These are phyloP conservation scores for Purpureocillium takamizusanense DNA, from an alignment of 2,329 filamentous ascomycete genomes.

Conservation along the genomic window DNA sequence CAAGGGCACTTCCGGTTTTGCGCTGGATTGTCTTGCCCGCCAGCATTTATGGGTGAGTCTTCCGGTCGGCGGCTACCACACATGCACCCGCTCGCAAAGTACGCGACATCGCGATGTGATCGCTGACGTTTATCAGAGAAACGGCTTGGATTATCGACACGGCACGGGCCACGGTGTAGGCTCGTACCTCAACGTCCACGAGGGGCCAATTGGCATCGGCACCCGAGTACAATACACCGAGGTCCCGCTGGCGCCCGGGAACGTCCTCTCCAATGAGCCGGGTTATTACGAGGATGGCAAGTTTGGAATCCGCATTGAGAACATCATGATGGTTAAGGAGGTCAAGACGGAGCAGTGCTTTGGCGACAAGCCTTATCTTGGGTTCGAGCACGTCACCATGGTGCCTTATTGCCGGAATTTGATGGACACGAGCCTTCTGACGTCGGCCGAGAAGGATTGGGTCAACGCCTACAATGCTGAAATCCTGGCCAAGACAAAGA, in stretches of 20 bases:
- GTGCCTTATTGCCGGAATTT: slow-evolving; percentile 87
- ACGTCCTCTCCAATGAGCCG: slow-evolving; percentile 92
- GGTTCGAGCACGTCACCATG: slow-evolving; percentile 97
- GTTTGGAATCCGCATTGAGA: slow-evolving; percentile 95
- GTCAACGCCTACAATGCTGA: slow-evolving; percentile 78
- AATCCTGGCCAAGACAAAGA: slow-evolving; percentile 72
- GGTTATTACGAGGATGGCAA: slow-evolving; percentile 95
- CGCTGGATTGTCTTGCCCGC: slow-evolving; percentile 77
- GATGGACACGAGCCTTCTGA: slow-evolving; percentile 67
- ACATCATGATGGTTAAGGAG: slow-evolving; percentile 84
- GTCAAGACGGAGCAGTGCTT: slow-evolving; percentile 81
- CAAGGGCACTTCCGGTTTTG: slow-evolving; percentile 90
- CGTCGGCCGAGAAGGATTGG: slow-evolving; percentile 69
- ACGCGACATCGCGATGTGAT: no score
- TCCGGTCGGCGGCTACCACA: neutral
- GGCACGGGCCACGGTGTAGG: slow-evolving; percentile 95
- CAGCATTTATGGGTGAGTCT: slow-evolving; percentile 77
- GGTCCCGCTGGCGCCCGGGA: slow-evolving; percentile 80
- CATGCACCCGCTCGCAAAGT: neutral
- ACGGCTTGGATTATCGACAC: slow-evolving; percentile 90
- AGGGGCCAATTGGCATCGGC: slow-evolving; percentile 93
- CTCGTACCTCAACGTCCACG: slow-evolving; percentile 92
- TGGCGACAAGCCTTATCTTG: slow-evolving; percentile 86
- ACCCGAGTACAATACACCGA: slow-evolving; percentile 87
- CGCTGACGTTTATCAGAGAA: slow-evolving; percentile 19